Evolutionary conservation across 1,284 basidiomycete genomes (phyloP).

Genomic region (Boletellus deceptivus): DNA sequence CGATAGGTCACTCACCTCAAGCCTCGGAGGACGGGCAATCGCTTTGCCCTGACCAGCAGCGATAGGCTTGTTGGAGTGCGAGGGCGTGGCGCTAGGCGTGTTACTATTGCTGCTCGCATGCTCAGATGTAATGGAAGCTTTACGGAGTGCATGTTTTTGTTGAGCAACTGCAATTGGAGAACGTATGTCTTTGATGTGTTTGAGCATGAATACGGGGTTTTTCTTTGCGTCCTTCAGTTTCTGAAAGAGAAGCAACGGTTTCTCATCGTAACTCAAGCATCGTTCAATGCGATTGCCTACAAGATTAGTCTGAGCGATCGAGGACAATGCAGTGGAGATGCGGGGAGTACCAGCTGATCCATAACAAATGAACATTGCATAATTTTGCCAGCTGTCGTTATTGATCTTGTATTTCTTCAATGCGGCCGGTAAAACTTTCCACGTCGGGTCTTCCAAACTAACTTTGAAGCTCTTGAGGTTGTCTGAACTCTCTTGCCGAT

Average conservation of each 20-base stretch:
- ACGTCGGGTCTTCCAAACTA: slow-evolving; percentile 94
- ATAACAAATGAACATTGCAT: slow-evolving; percentile 99
- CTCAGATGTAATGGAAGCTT: slow-evolving; percentile 49
- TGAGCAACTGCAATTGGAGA: slow-evolving; percentile 94
- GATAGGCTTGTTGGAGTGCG: slow-evolving; percentile 23
- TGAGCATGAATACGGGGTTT: slow-evolving; percentile 98
- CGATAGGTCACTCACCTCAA: slow-evolving; percentile 60
- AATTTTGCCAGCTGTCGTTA: slow-evolving; percentile 98
- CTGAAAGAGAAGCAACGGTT: slow-evolving; percentile 94
- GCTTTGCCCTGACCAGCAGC: slow-evolving; percentile 32
- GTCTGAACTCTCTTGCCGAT: slow-evolving; percentile 68
- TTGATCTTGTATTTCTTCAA: slow-evolving; percentile 99
- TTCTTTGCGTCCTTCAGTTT: slow-evolving; percentile 96
- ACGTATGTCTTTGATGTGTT: slow-evolving; percentile 97
- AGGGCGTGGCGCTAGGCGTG: slow-evolving; percentile 21
- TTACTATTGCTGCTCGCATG: slow-evolving; percentile 15
- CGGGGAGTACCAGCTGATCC: slow-evolving; percentile 73
- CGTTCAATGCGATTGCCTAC: slow-evolving; percentile 82
- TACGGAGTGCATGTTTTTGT: slow-evolving; percentile 87
- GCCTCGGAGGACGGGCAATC: slow-evolving; percentile 53
- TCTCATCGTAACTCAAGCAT: slow-evolving; percentile 97
- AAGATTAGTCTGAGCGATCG: not conserved
- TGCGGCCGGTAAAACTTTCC: slow-evolving; percentile 96
- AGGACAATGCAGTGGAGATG: not conserved
- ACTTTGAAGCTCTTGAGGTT: slow-evolving; percentile 87